These are phyloP conservation scores for Agroathelia rolfsii DNA, from an alignment of 1,284 basidiomycete genomes.

Conservation along the genomic window DNA sequence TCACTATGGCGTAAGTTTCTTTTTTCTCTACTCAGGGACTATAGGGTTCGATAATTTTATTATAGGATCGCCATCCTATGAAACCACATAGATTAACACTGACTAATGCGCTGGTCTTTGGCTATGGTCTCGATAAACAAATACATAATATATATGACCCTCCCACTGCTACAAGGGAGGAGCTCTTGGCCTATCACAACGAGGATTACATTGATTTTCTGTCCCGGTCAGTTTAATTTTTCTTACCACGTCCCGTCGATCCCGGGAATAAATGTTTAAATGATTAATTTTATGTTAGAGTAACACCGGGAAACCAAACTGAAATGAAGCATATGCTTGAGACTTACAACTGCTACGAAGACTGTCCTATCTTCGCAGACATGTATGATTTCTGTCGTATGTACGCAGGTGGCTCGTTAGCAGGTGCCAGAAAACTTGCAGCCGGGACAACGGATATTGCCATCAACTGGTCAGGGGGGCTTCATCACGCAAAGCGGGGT, in stretches of 20 bases:
- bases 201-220: slow-evolving; percentile 93
- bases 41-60: slow-evolving; percentile 6
- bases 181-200: slow-evolving; percentile 89
- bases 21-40: background rate
- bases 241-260: slow-evolving; percentile 4
- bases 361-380: slow-evolving; percentile 89
- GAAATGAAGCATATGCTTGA: slow-evolving; percentile 70
- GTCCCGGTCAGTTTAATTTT: slow-evolving; percentile 48
- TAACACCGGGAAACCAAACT: slow-evolving; percentile 73
- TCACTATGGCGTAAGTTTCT: slow-evolving; percentile 77
- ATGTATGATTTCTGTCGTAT: slow-evolving; percentile 89
- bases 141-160: slow-evolving; percentile 91
- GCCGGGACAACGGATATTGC: slow-evolving; percentile 90
- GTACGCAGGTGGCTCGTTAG: slow-evolving; percentile 87
- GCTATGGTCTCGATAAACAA: slow-evolving; percentile 92
- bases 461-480: slow-evolving; percentile 94
- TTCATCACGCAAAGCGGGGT: slow-evolving; percentile 93
- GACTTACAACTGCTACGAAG: slow-evolving; percentile 84
- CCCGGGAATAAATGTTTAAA: background rate
- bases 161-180: slow-evolving; percentile 79
- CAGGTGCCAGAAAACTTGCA: slow-evolving; percentile 80
- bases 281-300: slow-evolving; percentile 32
- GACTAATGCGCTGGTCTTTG: slow-evolving; percentile 92
- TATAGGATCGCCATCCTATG: slow-evolving; percentile 94
- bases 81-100: slow-evolving; percentile 92